phyloP scores from a whole-genome alignment of 164 flowering plant species.

The Aristolochia californica region DNA sequence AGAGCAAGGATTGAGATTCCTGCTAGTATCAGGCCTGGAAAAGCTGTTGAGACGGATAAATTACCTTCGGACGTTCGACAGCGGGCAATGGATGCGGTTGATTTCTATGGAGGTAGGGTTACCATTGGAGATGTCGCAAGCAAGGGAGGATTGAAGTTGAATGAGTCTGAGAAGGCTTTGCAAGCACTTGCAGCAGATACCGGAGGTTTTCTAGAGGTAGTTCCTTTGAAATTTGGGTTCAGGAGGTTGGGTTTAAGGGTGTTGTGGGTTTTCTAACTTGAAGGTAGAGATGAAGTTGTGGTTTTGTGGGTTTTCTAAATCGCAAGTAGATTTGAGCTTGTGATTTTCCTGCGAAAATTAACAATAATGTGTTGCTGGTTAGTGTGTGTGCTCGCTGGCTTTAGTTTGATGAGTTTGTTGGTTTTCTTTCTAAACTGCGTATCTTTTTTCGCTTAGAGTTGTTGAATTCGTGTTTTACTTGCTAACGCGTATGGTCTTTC shows the following conservation, averaged over 20 bases:
- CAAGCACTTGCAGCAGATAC: conserved; percentile 95
- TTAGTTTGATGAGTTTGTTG: too few relatives aligned
- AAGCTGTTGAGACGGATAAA: conserved; percentile 58
- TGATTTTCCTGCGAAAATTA: too few relatives aligned
- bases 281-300: background rate
- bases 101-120: conserved; percentile 70
- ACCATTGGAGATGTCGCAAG: conserved; percentile 87
- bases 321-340: too few relatives aligned
- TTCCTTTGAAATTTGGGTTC: background rate
- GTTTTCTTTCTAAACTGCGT: background rate
- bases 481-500: background rate
- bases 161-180: conserved; percentile 71
- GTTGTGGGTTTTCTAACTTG: background rate
- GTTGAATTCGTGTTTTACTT: background rate
- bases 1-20: conserved; percentile 33
- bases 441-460: background rate
- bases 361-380: too few relatives aligned
- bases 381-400: too few relatives aligned
- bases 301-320: too few relatives aligned
- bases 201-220: conserved; percentile 85
- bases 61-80: conserved; percentile 61
- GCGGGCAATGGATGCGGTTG: conserved; percentile 81
- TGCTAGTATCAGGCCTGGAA: conserved; percentile 43
- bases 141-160: conserved; percentile 63
- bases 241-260: background rate